These are phyloP conservation scores for Perilla frutescens DNA, from an alignment of 257 asterid species.

Conservation along the genomic window DNA sequence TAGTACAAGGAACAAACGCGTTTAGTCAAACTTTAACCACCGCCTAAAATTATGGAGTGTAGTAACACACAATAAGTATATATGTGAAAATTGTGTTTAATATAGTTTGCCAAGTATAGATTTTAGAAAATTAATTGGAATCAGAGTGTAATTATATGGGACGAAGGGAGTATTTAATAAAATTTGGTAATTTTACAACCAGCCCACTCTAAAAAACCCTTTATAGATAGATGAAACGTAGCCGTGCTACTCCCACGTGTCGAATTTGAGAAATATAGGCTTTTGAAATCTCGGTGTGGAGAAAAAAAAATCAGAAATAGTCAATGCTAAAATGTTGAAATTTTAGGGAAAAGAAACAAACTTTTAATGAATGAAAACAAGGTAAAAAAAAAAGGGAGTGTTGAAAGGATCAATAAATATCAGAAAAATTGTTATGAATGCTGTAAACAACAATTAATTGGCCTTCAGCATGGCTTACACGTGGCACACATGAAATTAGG, in stretches of 20 bases:
- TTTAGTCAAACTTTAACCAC: slow-evolving; percentile 39
- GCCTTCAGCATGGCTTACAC: slow-evolving; percentile 14
- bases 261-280: background rate
- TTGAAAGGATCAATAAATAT: background rate
- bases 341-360: background rate
- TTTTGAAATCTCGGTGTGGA: background rate
- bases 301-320: background rate
- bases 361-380: background rate
- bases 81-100: background rate
- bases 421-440: background rate
- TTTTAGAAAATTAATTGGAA: no score
- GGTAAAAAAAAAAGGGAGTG: slow-evolving; percentile 21
- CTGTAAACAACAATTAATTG: no score
- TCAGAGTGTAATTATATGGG: no score
- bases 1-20: slow-evolving; percentile 10
- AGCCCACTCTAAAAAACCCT: background rate
- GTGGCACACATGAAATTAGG: slow-evolving; percentile 21
- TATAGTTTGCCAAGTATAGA: background rate
- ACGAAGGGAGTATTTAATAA: no score
- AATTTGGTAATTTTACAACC: background rate
- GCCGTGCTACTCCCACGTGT: background rate
- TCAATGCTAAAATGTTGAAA: slow-evolving; percentile 25
- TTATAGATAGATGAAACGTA: background rate
- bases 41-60: background rate
- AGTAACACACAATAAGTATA: background rate